Evolutionary conservation across 1,284 basidiomycete species (phyloP), one percentile per base, ranked within the genome.

Genomic region (Boletus sp.): DNA sequence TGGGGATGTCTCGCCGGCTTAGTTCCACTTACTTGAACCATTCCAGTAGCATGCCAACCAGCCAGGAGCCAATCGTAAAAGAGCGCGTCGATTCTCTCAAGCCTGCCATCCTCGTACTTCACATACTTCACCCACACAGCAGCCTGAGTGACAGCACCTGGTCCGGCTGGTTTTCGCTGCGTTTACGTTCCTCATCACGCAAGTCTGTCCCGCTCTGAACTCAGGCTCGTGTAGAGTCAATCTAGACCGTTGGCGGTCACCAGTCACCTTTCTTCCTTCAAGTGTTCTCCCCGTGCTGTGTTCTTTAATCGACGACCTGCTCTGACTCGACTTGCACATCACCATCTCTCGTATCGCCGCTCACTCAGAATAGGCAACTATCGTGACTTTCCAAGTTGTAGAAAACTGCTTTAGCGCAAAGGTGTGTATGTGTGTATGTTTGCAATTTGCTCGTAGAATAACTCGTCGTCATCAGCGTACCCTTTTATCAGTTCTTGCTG

Each of bases 401-500:
- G 22, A 44, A 26, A 30, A 10, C 27, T 14, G 30, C 27, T 25
- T 32, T 46, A 37, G 26, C 38, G 25, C 40, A 13, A 44, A 57
- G 53, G 60, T 61, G 56, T 50, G 47, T n/a, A n/a, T 60, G 45
- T 54, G 34, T 29, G 16, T 14, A 9, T 4, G 13, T 27, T 27
- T 23, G 8, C 33, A 9, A 3, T 29, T 2, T 14, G 12, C 37
- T 32, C 50, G 35, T 44, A 20, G 26, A 39, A 10, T 44, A 23
- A 49, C 49, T 10, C 9, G 26, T 19, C 5, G 23, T 32, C 42
- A 2, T 36, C 43, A 50, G 39, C 17, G 26, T 46, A n/a, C 27
- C n/a, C 12, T 34, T 26, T 33, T 30, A 25, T 43, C 46, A 25
- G 16, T 17, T 25, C 30, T 41, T 35, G 26, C 33, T 16, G 29